Conservation (phyloP, 805 yeast genomes). For the Clavispora vitiphila region DNA sequence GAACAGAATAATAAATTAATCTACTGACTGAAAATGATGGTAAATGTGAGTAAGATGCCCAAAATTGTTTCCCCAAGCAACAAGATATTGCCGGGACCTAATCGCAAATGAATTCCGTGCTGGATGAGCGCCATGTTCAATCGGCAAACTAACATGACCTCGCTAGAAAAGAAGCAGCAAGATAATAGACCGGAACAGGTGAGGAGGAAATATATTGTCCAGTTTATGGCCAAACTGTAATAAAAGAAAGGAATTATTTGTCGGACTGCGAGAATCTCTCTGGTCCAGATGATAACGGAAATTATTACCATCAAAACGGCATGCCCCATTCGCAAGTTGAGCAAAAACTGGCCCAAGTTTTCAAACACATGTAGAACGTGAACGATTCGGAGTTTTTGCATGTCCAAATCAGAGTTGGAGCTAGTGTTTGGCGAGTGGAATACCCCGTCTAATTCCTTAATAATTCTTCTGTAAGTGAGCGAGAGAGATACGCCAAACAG, state of each 20-base stretch:
- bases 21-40: background rate
- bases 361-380: conserved; percentile 2
- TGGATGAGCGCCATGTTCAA: background rate
- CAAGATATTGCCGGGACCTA: background rate
- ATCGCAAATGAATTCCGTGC: background rate
- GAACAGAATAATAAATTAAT: background rate
- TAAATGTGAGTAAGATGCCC: background rate
- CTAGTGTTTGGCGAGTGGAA: background rate
- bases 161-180: background rate
- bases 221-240: background rate
- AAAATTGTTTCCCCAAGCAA: background rate
- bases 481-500: conserved; percentile 11
- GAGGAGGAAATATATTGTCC: background rate
- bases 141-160: background rate
- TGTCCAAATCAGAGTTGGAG: conserved; percentile 4
- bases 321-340: background rate
- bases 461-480: conserved; percentile 5
- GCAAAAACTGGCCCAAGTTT: background rate
- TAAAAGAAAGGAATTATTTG: background rate
- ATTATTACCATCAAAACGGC: background rate
- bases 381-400: conserved; percentile 8
- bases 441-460: conserved; percentile 7
- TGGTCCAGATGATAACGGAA: background rate
- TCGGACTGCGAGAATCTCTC: background rate
- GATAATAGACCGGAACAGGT: background rate